A percentile compares a stretch with the other conserved stretches of the same genome.
These are phyloP conservation scores for Vitis amurensis DNA, from an alignment of 164 flowering plant genomes.

Conservation along the genomic window DNA sequence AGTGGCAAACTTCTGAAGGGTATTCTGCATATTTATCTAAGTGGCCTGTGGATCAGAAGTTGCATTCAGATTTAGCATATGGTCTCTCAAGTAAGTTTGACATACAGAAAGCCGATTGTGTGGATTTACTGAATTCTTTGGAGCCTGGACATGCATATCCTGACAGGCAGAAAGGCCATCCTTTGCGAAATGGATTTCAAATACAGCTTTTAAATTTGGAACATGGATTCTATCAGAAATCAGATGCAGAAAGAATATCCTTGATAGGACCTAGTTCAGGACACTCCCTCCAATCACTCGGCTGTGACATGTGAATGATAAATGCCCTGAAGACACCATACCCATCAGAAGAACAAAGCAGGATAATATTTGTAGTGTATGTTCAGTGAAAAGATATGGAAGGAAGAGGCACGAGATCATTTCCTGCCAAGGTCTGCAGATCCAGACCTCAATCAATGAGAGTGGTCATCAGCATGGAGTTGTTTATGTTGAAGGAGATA, in stretches of 20 bases:
- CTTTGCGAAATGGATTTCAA: constrained; percentile 27
- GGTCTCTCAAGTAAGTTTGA: constrained; percentile 16
- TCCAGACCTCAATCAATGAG: neutral
- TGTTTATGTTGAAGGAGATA: too few species aligned
- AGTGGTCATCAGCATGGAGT: constrained; percentile 7
- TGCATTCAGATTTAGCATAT: constrained; percentile 23
- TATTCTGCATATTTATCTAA: constrained; percentile 30
- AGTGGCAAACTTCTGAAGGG: constrained; percentile 32
- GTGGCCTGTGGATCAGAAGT: constrained; percentile 50
- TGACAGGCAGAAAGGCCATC: constrained; percentile 24
- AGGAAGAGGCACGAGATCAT: constrained; percentile 10
- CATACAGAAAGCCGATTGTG: constrained; percentile 22
- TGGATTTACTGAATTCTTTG: constrained; percentile 14
- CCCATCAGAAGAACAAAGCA: constrained; percentile 13
- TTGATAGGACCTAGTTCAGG: too few species aligned
- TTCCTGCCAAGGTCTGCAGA: neutral
- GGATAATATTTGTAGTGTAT: constrained; percentile 12
- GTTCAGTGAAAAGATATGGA: constrained; percentile 15
- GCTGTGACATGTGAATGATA: too few species aligned
- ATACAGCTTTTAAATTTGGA: constrained; percentile 21
- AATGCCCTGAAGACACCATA: constrained; percentile 1
- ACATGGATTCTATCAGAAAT: constrained; percentile 12
- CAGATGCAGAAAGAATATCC: neutral
- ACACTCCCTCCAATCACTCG: neutral
- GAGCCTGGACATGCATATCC: constrained; percentile 16